Base-by-base conservation (phyloP, 2,329 filamentous ascomycete genomes). In the Colletotrichum abscissum region DNA sequence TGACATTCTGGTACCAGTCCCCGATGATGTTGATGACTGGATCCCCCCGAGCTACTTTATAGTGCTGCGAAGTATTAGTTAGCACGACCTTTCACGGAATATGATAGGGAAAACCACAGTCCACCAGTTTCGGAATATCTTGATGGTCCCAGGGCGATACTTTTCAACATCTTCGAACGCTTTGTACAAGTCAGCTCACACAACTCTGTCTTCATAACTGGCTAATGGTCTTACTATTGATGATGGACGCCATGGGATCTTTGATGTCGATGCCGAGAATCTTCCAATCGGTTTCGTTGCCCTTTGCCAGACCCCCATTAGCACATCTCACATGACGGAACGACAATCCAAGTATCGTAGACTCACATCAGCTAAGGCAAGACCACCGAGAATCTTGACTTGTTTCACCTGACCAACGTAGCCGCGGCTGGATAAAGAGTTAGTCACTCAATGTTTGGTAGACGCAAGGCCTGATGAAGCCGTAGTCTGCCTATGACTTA, bases 361-460 rank as follows among this genome's bases (percentile, higher is more conserved):
- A 76, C 77, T 67, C 55, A 83, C 83, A 63, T 85, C 83, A 57
- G 82, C 79, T 70, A 85, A 77, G 5, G 84, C 81, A 1, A 85
- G 78, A 0, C 81, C 82, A 1, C 84, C 84, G 2, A 85, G 77
- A 7, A 85, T 77, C 77, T 85, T 85, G 74, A 84, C 83, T 74
- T 83, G 80, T 76, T 84, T 84, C 6, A 85, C 77, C 58, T 85
- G 80, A 11, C 84, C 84, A 33, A 79, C 75, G n/a, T 81, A 78
- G 0, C 82, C 79, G 1, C 79, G 76, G 0, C 78, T 78, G 9
- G 6, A 59, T 7, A 74, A 1, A 2, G 4, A n/a, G 12, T 46
- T 5, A 69, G 65, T 6, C 38, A 26, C 14, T 19, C n/a, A 58
- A 22, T 14, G 5, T 42, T 19, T 3, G 16, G 4, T 2, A 9